Evolutionary conservation across 2,329 filamentous ascomycete genomes (phyloP).

Genomic region (Fusarium mangiferae): DNA sequence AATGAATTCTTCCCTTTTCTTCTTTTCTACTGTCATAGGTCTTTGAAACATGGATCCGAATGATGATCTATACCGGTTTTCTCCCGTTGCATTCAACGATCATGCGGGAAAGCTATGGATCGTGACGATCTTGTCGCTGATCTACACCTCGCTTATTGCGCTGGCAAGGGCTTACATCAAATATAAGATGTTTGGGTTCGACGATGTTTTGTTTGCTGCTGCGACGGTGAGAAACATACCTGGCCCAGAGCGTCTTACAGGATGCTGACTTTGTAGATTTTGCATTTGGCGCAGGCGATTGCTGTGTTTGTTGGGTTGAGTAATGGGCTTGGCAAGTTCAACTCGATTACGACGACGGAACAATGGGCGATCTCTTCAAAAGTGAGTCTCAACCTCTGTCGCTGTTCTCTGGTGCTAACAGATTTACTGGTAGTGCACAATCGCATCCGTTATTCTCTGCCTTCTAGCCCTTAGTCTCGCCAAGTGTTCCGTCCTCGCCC

Average conservation of each 20-base stretch:
- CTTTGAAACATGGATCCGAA: conserved; percentile 14
- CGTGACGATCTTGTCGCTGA: conserved; percentile 34
- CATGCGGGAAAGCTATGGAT: conserved; percentile 39
- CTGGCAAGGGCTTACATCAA: conserved; percentile 34
- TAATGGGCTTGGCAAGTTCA: conserved; percentile 27
- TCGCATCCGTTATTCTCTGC: conserved; percentile 16
- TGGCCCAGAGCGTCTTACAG: no score
- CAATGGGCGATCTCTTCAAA: conserved; percentile 26
- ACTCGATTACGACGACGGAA: conserved; percentile 18
- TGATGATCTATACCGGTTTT: conserved; percentile 12
- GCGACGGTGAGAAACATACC: conserved; percentile 16
- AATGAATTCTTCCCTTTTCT: not conserved
- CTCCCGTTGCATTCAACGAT: conserved; percentile 27
- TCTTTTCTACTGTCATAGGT: not conserved
- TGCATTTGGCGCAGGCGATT: conserved; percentile 31
- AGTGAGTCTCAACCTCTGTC: not conserved
- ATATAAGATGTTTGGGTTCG: conserved; percentile 35
- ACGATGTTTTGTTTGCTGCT: conserved; percentile 23
- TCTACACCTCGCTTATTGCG: conserved; percentile 31
- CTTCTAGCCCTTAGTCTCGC: conserved; percentile 17
- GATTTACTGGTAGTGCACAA: not conserved
- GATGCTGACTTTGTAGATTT: not conserved
- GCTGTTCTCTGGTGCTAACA: not conserved
- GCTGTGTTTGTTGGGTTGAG: conserved; percentile 32
- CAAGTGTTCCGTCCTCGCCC: conserved; percentile 36